Conservation (phyloP, 2,329 filamentous ascomycete genomes). For the Fusarium buxicola region DNA sequence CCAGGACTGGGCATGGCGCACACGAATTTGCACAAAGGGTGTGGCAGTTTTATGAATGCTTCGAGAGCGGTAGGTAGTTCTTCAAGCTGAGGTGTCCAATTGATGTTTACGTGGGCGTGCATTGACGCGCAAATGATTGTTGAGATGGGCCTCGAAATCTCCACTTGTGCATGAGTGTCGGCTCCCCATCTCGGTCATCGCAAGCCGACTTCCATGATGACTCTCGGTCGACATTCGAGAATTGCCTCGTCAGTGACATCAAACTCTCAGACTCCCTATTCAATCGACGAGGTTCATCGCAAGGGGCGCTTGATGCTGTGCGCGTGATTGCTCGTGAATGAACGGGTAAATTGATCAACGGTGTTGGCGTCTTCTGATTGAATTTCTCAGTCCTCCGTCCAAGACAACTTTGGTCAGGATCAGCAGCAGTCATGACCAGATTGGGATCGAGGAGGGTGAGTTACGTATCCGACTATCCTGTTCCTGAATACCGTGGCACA, state of each 20-base stretch:
- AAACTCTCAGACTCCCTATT: not conserved
- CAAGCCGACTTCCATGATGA: constrained; percentile 2
- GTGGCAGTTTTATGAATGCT: constrained; percentile 19
- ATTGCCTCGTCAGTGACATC: not conserved
- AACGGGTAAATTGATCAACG: constrained; percentile 31
- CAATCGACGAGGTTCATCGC: not conserved
- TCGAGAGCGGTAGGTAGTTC: not conserved
- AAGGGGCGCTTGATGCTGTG: not conserved
- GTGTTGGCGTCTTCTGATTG: constrained; percentile 11
- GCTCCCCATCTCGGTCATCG: constrained; percentile 8
- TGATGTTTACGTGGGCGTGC: constrained; percentile 18
- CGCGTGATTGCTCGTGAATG: constrained; percentile 8
- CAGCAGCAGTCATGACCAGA: constrained; percentile 27
- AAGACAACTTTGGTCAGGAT: constrained; percentile 30
- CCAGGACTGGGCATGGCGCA: not conserved
- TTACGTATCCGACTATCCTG: constrained; percentile 23
- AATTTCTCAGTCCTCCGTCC: not conserved
- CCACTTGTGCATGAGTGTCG: constrained; percentile 22
- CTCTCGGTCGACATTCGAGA: not conserved
- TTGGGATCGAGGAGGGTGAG: constrained; percentile 23
- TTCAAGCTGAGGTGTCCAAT: not conserved
- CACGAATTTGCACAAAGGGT: constrained; percentile 17
- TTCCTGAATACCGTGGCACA: constrained; percentile 38
- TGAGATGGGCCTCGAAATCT: constrained; percentile 9
- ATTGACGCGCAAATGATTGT: constrained; percentile 38